Percentiles rank a stretch among this genome's conserved stretches.
Evolutionary conservation across 306 rosid genomes (phyloP).

Genomic region (Carpinus viminea): DNA sequence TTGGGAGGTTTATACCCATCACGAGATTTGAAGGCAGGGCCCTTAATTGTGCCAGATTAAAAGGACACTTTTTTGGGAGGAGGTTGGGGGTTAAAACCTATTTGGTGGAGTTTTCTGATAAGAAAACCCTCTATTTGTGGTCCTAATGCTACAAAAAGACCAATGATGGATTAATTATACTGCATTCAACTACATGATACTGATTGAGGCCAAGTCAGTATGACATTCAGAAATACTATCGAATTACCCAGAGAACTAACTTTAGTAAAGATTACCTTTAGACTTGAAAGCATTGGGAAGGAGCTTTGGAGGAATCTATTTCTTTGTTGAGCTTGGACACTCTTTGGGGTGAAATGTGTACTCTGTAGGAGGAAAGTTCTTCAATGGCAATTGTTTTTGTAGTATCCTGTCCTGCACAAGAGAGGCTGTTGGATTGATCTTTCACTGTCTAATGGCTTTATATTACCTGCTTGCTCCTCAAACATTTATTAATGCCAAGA

Average conservation of each 20-base stretch:
- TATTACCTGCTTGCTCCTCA: not conserved
- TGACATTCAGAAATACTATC: not conserved
- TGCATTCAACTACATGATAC: not conserved
- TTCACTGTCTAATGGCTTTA: not conserved
- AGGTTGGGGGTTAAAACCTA: not conserved
- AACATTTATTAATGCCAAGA: not conserved
- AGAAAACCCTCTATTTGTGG: not conserved
- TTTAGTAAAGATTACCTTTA: not conserved
- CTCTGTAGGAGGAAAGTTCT: not conserved
- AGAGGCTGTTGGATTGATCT: not conserved
- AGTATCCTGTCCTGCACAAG: not conserved
- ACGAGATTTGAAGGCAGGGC: not conserved
- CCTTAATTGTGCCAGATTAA: not conserved
- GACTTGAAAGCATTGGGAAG: not conserved
- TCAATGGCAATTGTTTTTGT: not conserved
- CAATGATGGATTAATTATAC: constrained; percentile 32
- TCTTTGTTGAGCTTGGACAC: not conserved
- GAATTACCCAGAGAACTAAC: not conserved
- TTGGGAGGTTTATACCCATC: not conserved
- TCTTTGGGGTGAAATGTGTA: not conserved
- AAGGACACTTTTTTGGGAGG: not conserved
- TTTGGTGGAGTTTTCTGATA: not conserved
- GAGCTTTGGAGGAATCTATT: not conserved
- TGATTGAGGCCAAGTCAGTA: not conserved
- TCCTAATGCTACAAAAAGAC: not conserved